Base-by-base conservation (phyloP, 2,329 filamentous ascomycete species). In the Dactylellina cionopaga region DNA sequence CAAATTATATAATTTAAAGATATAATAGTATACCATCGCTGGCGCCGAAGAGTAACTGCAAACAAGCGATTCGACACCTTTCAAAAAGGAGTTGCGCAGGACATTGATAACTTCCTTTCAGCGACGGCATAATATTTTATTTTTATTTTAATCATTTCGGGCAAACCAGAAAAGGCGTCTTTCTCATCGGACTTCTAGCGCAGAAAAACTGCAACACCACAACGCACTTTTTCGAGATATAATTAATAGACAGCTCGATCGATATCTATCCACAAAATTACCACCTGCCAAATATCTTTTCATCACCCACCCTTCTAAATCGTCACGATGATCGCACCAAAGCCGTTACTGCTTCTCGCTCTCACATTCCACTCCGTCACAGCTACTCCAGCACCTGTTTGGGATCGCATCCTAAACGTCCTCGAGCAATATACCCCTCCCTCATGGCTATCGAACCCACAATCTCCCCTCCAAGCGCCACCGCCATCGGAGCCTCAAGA, bases 141-240 rank as follows among this genome's bases (percentile, higher is more conserved):
- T n/a, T n/a, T n/a, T n/a, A n/a, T n/a, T n/a, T n/a, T n/a, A n/a
- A n/a, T n/a, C n/a, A n/a, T n/a, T n/a, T 13, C 15, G 22, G 31
- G 1, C 35, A 17, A 19, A 54, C n/a, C 9, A 17, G 11, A 9
- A 27, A 27, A 19, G 25, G 19, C 39, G 10, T 9, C 24, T 11
- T 25, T 41, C n/a, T n/a, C n/a, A n/a, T n/a, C n/a, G n/a, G n/a
- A n/a, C n/a, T n/a, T n/a, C n/a, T n/a, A 39, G n/a, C 7, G 3
- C 6, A 10, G 41, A 17, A 29, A 60, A 71, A 51, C 51, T 71
- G n/a, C 66, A 71, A 71, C 66, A 71, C 58, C 66, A 52, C 66
- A 71, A 71, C 66, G 41, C 66, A 46, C 31, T 25, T 13, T n/a
- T 5, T 3, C 2, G 13, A n/a, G n/a, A n/a, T n/a, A n/a, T n/a